phyloP scores from a whole-genome alignment of 192 early-diverging fungal species.

The Umbelopsis sp. region DNA sequence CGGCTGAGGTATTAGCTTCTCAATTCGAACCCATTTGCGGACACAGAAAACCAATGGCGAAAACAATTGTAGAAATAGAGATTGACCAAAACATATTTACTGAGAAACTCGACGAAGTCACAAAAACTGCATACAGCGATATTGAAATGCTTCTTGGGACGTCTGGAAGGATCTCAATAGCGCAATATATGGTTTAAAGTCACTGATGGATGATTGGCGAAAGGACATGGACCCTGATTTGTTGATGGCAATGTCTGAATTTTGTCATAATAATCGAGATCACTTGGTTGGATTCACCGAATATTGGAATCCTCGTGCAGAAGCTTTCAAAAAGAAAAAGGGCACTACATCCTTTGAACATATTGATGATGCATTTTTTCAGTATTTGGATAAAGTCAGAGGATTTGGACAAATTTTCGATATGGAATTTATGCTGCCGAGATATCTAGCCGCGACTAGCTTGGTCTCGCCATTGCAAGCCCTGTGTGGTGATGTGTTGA shows the following conservation, averaged over 20 bases:
- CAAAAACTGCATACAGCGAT: slow-evolving; percentile 53
- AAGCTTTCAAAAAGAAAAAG: slow-evolving; percentile 42
- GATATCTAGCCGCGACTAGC: background rate
- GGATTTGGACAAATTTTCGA: slow-evolving; percentile 29
- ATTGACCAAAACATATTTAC: slow-evolving; percentile 70
- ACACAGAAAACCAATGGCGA: slow-evolving; percentile 66
- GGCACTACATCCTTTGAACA: slow-evolving; percentile 34
- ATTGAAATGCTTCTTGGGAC: slow-evolving; percentile 60
- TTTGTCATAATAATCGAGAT: slow-evolving; percentile 24
- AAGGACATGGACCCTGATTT: slow-evolving; percentile 32
- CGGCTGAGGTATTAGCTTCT: slow-evolving; percentile 59
- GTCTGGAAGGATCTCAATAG: slow-evolving; percentile 65
- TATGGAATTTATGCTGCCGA: slow-evolving; percentile 22
- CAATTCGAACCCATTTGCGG: slow-evolving; percentile 72
- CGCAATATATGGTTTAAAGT: slow-evolving; percentile 20
- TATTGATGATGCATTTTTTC: slow-evolving; percentile 45
- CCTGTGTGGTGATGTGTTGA: slow-evolving; percentile 5
- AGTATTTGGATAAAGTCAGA: slow-evolving; percentile 51
- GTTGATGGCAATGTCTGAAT: slow-evolving; percentile 21
- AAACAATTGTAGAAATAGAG: slow-evolving; percentile 70
- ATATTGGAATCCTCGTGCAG: slow-evolving; percentile 51
- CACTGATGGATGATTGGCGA: slow-evolving; percentile 21
- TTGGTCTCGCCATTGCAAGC: slow-evolving; percentile 15
- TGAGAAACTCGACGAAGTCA: slow-evolving; percentile 58
- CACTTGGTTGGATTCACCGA: slow-evolving; percentile 45